Evolutionary conservation across 345 rosid species (phyloP).

Genomic region (Syzygium aromaticum): DNA sequence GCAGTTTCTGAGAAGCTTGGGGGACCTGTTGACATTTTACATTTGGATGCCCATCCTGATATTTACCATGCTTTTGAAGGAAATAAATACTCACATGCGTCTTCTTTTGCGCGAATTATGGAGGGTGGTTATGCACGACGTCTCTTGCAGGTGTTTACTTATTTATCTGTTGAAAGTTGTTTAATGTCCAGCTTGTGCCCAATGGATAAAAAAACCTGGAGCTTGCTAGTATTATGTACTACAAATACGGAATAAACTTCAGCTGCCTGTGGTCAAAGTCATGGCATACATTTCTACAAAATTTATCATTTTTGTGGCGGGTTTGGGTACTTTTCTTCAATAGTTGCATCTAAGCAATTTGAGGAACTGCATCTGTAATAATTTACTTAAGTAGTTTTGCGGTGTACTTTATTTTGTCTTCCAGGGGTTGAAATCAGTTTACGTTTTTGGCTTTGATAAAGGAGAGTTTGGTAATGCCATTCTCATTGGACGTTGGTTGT

Average conservation of each 20-base stretch:
- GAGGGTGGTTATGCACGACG: slow-evolving; percentile 93
- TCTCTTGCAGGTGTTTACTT: slow-evolving; percentile 64
- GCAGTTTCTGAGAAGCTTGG: slow-evolving; percentile 95
- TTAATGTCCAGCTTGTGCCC: background rate
- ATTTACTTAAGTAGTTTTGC: background rate
- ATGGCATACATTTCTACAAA: background rate
- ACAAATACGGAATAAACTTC: background rate
- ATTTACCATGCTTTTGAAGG: slow-evolving; percentile 87
- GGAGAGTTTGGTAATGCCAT: background rate
- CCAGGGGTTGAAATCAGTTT: background rate
- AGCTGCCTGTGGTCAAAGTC: background rate
- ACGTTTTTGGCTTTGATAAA: background rate
- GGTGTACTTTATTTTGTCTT: background rate
- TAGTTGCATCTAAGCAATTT: background rate
- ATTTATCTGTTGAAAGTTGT: background rate
- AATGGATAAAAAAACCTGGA: background rate
- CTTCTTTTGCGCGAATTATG: slow-evolving; percentile 97
- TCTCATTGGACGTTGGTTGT: background rate
- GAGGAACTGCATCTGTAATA: background rate
- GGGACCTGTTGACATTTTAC: slow-evolving; percentile 94
- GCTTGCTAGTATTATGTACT: background rate
- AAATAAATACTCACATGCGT: slow-evolving; percentile 90
- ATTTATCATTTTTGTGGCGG: background rate
- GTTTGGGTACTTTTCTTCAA: background rate
- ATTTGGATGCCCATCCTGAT: slow-evolving; percentile 99